phyloP scores from a whole-genome alignment of 495 filamentous ascomycete species.

The Chaetomidium leptoderma region DNA sequence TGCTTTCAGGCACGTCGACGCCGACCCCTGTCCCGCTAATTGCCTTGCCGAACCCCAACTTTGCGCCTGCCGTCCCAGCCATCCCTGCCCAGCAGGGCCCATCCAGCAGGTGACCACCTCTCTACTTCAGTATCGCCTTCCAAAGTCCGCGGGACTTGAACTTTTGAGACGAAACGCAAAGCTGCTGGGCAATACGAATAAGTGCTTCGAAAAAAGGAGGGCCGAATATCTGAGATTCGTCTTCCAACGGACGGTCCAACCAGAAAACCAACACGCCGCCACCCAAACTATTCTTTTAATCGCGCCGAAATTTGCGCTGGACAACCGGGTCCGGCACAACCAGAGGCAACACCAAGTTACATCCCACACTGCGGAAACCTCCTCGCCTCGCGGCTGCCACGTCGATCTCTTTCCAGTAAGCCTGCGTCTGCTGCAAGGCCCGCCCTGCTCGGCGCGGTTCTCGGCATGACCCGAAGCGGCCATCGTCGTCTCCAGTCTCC shows the following conservation, averaged over 20 bases:
- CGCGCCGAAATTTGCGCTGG: background rate
- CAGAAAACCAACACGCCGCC: background rate
- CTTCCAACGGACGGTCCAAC: background rate
- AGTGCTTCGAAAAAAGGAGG: no score
- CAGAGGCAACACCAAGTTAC: constrained; percentile 8
- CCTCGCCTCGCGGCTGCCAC: background rate
- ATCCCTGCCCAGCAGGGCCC: background rate
- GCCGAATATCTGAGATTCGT: no score
- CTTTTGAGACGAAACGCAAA: no score
- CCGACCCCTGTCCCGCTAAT: background rate
- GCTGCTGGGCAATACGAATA: no score
- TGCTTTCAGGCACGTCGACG: background rate
- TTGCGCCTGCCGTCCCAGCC: background rate
- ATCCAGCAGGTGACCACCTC: background rate
- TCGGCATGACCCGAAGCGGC: no score
- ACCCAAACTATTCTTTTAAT: background rate
- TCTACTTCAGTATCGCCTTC: background rate
- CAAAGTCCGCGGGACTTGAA: no score
- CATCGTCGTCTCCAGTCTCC: no score
- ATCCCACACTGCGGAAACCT: constrained; percentile 1
- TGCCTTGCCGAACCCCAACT: background rate
- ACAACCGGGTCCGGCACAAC: background rate
- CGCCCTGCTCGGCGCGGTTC: background rate
- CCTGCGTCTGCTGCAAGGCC: background rate
- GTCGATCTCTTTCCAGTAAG: constrained; percentile 3